phyloP scores from a whole-genome alignment of 129 eudicot species.

The Saussurea involucrata region DNA sequence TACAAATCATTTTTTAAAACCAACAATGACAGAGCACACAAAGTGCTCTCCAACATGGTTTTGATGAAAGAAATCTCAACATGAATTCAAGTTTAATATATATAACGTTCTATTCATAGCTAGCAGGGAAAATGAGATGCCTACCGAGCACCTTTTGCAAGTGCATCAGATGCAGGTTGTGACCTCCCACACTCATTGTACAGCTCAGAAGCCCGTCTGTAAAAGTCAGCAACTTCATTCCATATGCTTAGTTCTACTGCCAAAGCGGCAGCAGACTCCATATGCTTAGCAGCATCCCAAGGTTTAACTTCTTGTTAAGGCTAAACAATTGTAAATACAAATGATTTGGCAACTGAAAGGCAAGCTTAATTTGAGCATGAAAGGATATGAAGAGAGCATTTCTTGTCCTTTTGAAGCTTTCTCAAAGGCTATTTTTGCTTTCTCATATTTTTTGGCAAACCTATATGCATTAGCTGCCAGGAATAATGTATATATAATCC shows the following conservation, averaged over 20 bases:
- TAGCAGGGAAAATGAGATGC: conserved; percentile 28
- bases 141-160: conserved; percentile 97
- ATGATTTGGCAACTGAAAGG: conserved; percentile 6
- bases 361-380: neutral
- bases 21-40: neutral
- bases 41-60: neutral
- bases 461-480: conserved; percentile 62
- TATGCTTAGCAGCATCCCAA: conserved; percentile 99
- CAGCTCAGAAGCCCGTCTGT: conserved; percentile 75
- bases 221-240: conserved; percentile 89
- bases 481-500: conserved; percentile 6
- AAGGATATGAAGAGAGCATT: conserved; percentile 92
- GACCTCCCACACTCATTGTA: conserved; percentile 86
- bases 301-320: conserved; percentile 64
- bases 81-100: neutral
- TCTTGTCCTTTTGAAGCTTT: conserved; percentile 98
- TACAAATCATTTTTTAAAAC: neutral
- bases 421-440: conserved; percentile 88
- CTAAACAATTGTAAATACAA: conserved; percentile 4
- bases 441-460: conserved; percentile 69
- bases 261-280: conserved; percentile 91
- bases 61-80: conserved; percentile 3
- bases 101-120: neutral
- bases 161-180: conserved; percentile 97
- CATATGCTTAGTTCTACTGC: conserved; percentile 78